phyloP scores from a whole-genome alignment of 768 basidiomycete genomes.

The Phlebiopsis flavidoalba region DNA sequence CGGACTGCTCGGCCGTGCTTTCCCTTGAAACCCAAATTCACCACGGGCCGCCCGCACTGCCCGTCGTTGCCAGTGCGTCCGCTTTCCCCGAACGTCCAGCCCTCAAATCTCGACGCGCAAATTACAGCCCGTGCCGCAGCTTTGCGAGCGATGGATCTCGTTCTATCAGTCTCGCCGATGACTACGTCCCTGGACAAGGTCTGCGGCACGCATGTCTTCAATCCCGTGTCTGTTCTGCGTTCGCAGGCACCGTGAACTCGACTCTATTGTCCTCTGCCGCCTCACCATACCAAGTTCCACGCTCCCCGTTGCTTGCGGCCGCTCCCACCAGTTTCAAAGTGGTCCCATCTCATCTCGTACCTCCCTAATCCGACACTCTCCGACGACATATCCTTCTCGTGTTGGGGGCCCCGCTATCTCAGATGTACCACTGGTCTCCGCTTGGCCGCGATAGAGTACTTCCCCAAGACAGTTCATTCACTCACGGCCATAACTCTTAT shows the following conservation, averaged over 20 bases:
- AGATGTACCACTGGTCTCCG: constrained; percentile 39
- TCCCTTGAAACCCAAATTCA: neutral
- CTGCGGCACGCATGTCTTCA: constrained; percentile 72
- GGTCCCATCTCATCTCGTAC: constrained; percentile 49
- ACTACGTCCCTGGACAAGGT: constrained; percentile 68
- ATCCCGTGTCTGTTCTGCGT: constrained; percentile 44
- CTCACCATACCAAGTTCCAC: constrained; percentile 19
- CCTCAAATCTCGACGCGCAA: neutral
- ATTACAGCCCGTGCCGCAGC: neutral
- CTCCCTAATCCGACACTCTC: constrained; percentile 54
- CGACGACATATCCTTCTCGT: constrained; percentile 27
- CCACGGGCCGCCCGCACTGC: neutral
- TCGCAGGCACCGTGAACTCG: constrained; percentile 15
- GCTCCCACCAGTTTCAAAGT: constrained; percentile 33
- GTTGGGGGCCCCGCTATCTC: constrained; percentile 18
- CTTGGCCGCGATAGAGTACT: constrained; percentile 83
- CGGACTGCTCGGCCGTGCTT: constrained; percentile 3
- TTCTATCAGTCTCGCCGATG: constrained; percentile 70
- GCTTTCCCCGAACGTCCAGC: constrained; percentile 3
- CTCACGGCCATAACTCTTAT: constrained; percentile 66
- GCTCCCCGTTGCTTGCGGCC: constrained; percentile 15
- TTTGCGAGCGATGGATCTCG: constrained; percentile 66
- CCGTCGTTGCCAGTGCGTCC: constrained; percentile 2
- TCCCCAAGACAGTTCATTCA: constrained; percentile 77
- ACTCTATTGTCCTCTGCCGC: constrained; percentile 14